These are phyloP conservation scores for Kazachstania psychrophila DNA, from an alignment of 805 yeast genomes.

Conservation along the genomic window DNA sequence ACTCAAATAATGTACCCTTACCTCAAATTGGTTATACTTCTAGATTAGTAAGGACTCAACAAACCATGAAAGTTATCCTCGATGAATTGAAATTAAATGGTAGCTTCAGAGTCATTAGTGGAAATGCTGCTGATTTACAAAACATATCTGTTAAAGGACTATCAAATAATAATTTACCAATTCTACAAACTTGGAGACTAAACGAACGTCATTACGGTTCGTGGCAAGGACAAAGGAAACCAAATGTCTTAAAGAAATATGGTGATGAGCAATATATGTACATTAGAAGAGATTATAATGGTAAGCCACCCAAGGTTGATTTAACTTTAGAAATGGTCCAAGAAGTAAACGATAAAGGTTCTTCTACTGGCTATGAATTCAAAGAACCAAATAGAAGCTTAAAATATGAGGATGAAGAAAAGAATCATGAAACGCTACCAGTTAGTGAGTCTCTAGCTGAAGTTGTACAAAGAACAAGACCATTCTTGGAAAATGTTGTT, in stretches of 20 bases:
- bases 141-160: not conserved
- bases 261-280: constrained; percentile 69
- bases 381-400: constrained; percentile 30
- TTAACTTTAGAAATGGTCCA: constrained; percentile 31
- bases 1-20: constrained; percentile 14
- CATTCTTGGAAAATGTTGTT: constrained; percentile 45
- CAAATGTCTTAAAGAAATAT: constrained; percentile 50
- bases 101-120: constrained; percentile 16
- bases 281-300: constrained; percentile 73
- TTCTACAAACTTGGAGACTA: constrained; percentile 65
- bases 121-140: constrained; percentile 9
- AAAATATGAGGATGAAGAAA: constrained; percentile 30
- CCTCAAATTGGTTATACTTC: constrained; percentile 66
- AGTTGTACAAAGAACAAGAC: constrained; percentile 59
- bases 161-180: constrained; percentile 36
- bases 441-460: constrained; percentile 64
- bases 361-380: constrained; percentile 28
- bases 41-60: constrained; percentile 61
- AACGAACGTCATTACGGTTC: constrained; percentile 82
- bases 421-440: constrained; percentile 42
- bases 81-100: constrained; percentile 34
- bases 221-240: constrained; percentile 70
- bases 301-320: constrained; percentile 49
- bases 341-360: constrained; percentile 30
- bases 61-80: constrained; percentile 61